Percentiles rank a stretch among this genome's conserved stretches.
Conservation (phyloP, 495 filamentous ascomycete species). For the Talaromyces proteolyticus region DNA sequence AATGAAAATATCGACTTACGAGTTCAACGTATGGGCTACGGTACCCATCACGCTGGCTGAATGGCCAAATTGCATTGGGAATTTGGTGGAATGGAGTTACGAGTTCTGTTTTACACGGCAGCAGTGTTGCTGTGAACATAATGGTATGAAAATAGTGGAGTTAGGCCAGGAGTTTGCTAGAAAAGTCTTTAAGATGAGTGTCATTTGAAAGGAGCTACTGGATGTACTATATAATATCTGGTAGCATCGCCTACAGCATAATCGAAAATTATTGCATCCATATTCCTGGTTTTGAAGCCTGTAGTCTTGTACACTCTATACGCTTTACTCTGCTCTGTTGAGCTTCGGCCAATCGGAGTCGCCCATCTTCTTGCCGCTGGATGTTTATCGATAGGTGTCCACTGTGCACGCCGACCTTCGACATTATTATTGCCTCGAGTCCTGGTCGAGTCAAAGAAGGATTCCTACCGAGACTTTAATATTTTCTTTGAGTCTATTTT, state of each 20-base stretch:
- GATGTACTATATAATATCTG: background rate
- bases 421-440: too few relatives aligned
- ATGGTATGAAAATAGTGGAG: background rate
- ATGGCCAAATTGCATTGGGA: background rate
- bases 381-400: conserved; percentile 8
- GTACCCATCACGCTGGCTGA: too few relatives aligned
- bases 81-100: background rate
- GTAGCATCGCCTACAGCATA: too few relatives aligned
- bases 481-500: too few relatives aligned
- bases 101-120: background rate
- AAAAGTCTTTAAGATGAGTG: too few relatives aligned
- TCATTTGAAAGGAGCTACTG: background rate
- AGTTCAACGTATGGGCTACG: background rate
- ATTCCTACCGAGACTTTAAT: too few relatives aligned
- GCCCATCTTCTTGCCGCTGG: background rate
- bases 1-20: background rate
- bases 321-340: too few relatives aligned
- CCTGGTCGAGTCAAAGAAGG: too few relatives aligned
- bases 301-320: background rate
- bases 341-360: conserved; percentile 5
- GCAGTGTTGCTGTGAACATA: background rate
- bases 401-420: too few relatives aligned
- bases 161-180: too few relatives aligned
- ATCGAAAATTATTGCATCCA: too few relatives aligned
- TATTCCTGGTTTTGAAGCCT: background rate